Evolutionary conservation across 2,329 filamentous ascomycete genomes (phyloP).

Genomic region (Paraphoma sp.): DNA sequence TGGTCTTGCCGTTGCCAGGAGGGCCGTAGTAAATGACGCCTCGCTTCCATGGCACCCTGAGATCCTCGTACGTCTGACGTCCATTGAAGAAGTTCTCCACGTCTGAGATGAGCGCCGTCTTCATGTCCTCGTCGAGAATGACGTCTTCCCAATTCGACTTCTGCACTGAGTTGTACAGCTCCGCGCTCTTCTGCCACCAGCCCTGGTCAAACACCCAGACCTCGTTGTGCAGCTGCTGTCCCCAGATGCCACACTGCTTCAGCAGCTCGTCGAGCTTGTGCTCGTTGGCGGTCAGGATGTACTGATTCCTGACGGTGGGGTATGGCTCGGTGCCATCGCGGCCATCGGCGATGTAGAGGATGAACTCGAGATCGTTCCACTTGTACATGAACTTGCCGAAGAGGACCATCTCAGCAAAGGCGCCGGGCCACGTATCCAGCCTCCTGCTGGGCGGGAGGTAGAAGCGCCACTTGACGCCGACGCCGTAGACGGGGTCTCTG

Average conservation of each 20-base stretch:
- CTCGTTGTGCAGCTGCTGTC: constrained; percentile 65
- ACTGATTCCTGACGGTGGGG: constrained; percentile 48
- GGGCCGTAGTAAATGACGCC: constrained; percentile 73
- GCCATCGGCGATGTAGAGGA: constrained; percentile 52
- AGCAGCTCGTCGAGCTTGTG: constrained; percentile 59
- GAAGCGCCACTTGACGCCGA: constrained; percentile 42
- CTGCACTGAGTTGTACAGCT: constrained; percentile 61
- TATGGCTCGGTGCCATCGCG: constrained; percentile 46
- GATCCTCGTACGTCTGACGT: constrained; percentile 63
- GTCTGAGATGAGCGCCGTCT: constrained; percentile 68
- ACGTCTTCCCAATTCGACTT: constrained; percentile 68
- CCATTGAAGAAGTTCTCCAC: constrained; percentile 70
- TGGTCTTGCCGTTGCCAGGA: constrained; percentile 71
- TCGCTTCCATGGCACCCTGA: constrained; percentile 74
- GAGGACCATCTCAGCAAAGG: constrained; percentile 46
- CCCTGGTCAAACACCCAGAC: constrained; percentile 72
- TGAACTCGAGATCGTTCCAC: constrained; percentile 52
- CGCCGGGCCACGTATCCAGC: constrained; percentile 45
- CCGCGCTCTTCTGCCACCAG: constrained; percentile 67
- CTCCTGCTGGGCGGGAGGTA: constrained; percentile 50
- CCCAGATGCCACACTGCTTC: constrained; percentile 62
- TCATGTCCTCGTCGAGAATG: constrained; percentile 70
- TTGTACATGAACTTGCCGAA: constrained; percentile 56
- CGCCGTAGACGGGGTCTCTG: constrained; percentile 44
- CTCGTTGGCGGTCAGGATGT: constrained; percentile 49